Evolutionary conservation across 805 yeast species (phyloP).

Genomic region (Komagataella ulmi): DNA sequence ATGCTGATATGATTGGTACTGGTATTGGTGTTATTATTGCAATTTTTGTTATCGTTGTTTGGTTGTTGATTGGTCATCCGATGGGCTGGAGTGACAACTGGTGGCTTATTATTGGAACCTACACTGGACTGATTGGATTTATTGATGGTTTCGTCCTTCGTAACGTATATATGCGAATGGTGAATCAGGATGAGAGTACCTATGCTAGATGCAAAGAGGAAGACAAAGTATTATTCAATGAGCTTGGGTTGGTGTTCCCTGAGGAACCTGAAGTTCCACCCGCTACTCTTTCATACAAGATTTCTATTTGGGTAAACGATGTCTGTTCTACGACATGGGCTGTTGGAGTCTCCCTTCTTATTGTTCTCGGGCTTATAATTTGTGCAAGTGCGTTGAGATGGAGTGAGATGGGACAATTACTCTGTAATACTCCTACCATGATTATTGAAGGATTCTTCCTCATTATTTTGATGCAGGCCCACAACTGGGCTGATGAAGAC

Average conservation of each 20-base stretch:
- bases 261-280: conserved; percentile 2
- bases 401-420: conserved; percentile 25
- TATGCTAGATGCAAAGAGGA: conserved; percentile 16
- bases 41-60: conserved; percentile 17
- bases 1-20: conserved; percentile 28
- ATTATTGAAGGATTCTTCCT: conserved; percentile 28
- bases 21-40: conserved; percentile 25
- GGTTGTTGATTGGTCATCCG: conserved; percentile 23
- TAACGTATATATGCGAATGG: conserved; percentile 19
- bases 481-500: conserved; percentile 8
- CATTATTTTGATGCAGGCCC: conserved; percentile 24
- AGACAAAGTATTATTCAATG: conserved; percentile 17
- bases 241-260: conserved; percentile 11
- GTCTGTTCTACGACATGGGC: conserved; percentile 20
- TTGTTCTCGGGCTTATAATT: conserved; percentile 17
- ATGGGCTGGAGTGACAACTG: conserved; percentile 24
- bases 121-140: conserved; percentile 29
- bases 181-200: conserved; percentile 9
- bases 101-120: conserved; percentile 34
- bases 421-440: conserved; percentile 28
- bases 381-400: conserved; percentile 21
- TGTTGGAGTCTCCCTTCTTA: conserved; percentile 14
- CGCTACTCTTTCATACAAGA: conserved; percentile 1
- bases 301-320: conserved; percentile 13
- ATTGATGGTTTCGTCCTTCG: conserved; percentile 28